Base-by-base conservation (phyloP, 805 yeast genomes). In the Cyberlindnera japonica region DNA sequence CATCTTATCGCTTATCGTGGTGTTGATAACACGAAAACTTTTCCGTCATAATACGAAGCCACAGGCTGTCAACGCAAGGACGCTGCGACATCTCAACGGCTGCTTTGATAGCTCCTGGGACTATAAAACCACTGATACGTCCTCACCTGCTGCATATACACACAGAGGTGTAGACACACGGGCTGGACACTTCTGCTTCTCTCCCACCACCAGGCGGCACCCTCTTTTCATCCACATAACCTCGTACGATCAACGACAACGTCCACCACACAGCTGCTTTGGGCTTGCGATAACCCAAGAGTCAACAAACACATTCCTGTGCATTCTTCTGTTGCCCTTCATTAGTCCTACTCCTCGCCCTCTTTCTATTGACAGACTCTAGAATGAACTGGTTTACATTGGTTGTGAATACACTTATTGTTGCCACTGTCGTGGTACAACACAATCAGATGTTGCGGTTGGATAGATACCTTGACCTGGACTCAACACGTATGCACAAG, bases 371-470 rank as follows among this genome's bases (percentile, higher is more conserved):
- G 28, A 25, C 15, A 13, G 14, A 25, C 14, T 27, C 6, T 6
- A 27, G 4, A 9, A 38, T 43, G 42, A 38, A 43, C 35, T 43
- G 38, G 36, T 34, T 22, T 35, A 37, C 46, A 5, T 26, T 42
- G 10, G 32, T 20, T 9, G 21, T 29, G 17, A 42, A 45, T 35
- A 21, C 36, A 3, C 24, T 37, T 16, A 37, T 45, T 3, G 18
- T 39, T 6, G 26, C 20, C 25, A 41, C 22, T 7, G 37, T 45
- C 16, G 32, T 42, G 15, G 16, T 42, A 5, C 44, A 45, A n/a
- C 44, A 37, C 27, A 42, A 45, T 16, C 39, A 38, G 31, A 22
- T 45, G 23, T 37, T 42, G 1, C 33, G 46, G 28, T 31, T 46
- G 4, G 35, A 46, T 20, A 36, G 47, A 19, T 35, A 43, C 28